Evolutionary conservation across 2,329 filamentous ascomycete species (phyloP), one percentile per base, ranked within the genome.

Genomic region (Arthroderma sp.): DNA sequence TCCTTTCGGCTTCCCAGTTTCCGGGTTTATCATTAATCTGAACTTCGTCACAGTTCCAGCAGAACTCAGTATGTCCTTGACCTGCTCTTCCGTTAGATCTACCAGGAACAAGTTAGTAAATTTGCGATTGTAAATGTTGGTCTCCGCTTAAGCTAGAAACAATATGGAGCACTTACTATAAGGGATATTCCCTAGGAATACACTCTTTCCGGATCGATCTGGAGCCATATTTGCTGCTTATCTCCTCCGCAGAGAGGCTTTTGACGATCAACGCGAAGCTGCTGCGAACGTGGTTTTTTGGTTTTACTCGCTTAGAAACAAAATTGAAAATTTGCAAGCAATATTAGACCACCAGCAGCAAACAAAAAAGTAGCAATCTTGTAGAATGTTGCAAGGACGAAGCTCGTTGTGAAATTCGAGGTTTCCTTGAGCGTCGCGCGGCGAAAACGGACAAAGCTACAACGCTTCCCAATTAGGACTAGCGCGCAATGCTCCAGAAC

Each of bases 11-110:
- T 86, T 80, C 36, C 89, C 88, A 2, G 88, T 95, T 58, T 96
- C 89, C 43, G 87, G 83, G 68, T 96, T 93, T 66, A 94, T 93
- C 52, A 96, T 89, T 40, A 96, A 75, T 43, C 89, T 80, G 63
- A 96, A 96, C 61, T 84, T 89, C 48, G 93, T 73, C 1, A 96
- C 89, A 53, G 88, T 85, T 47, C 91, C 91, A 43, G 85, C 87
- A 52, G 83, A 83, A 60, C 81, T 85, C 64, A 96, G 93, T 49
- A 94, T 94, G 55, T 95, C 86, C 60, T 82, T 83, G 56, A 98
- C 94, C 62, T 94, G 85, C 63, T 96, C 88, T 68, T 98, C 91
- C 29, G 87, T 94, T 52, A 95, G 80, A 51, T 89, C 88, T 94
- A 57, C n/a, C 47, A 32, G 8, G 15, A 42, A 27, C 36, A 22